Evolutionary conservation across 495 filamentous ascomycete species (phyloP), one percentile per base, ranked within the genome.

Genomic region (Neurospora sublineolata): DNA sequence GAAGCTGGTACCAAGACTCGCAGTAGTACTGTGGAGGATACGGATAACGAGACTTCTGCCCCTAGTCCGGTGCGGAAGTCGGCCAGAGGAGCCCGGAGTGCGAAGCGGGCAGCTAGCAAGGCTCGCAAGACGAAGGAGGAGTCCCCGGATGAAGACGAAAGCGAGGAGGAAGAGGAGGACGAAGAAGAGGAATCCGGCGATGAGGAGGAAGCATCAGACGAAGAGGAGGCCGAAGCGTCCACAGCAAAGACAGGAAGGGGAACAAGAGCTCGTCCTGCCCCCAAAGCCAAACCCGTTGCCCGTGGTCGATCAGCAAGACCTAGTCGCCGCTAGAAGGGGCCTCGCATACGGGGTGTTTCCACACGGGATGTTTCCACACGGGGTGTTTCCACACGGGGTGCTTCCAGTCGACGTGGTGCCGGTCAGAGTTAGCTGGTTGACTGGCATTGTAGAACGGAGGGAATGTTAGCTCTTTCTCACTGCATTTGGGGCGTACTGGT

Each of bases 141-240:
- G 12, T 94, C 92, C 73, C 87, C 89, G 71, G 91, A 93, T 72
- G 91, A 90, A 71, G 82, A 84, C 37, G 94, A 96, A 75, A 72
- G 74, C 46, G 86, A 87, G 70, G 85, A 86, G 9, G 86, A 93
- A 42, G 83, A 86, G 69, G 83, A 85, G 71, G 83, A 83, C 0
- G 80, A 90, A 23, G 84, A 83, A 67, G 86, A 85, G 71, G 82
- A 77, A 40, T 76, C 76, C 2, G 72, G 68, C 10, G 76, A 70
- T 44, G 79, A 75, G 64, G 78, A 75, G 69, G 79, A 74, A 64
- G 74, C 80, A 69, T 77, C 73, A 52, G 74, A 69, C 10, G 77
- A 76, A 39, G 81, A 69, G 74, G 79, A 77, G 23, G 77, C 77
- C 52, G 78, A 77, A 33, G 75, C 70, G 1, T 75, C 68, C 9